A percentile compares a stretch with the other conserved stretches of the same genome.
phyloP scores from a whole-genome alignment of 306 rosid species.

The Castanospermum australe region DNA sequence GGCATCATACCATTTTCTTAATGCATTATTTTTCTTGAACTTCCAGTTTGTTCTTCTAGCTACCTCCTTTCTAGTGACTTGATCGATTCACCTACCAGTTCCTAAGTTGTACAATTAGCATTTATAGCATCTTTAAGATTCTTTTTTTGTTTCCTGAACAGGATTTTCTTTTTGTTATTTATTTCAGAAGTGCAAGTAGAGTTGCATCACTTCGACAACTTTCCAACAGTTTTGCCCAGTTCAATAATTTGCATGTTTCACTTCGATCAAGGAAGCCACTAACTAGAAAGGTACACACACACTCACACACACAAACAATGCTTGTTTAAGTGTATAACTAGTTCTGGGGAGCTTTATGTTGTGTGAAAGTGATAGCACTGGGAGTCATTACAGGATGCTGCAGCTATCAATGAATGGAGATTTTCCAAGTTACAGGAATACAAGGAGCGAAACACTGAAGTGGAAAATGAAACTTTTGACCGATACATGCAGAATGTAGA shows the following conservation, averaged over 20 bases:
- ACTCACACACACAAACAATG: too few relatives aligned
- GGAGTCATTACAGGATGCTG: slow-evolving; percentile 57
- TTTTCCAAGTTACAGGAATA: slow-evolving; percentile 61
- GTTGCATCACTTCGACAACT: slow-evolving; percentile 56
- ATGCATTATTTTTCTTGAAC: slow-evolving; percentile 25
- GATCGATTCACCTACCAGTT: slow-evolving; percentile 21
- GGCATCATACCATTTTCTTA: background rate
- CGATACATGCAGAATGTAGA: slow-evolving; percentile 82
- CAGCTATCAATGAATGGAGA: slow-evolving; percentile 67
- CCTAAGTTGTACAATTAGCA: background rate
- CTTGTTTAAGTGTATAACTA: background rate
- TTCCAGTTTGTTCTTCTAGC: background rate
- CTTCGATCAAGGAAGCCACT: slow-evolving; percentile 57
- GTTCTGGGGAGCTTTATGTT: background rate
- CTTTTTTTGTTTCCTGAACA: background rate
- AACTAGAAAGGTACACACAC: slow-evolving; percentile 51
- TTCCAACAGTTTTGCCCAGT: slow-evolving; percentile 63
- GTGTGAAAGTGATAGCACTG: slow-evolving; percentile 23
- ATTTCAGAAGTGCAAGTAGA: slow-evolving; percentile 59
- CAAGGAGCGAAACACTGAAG: slow-evolving; percentile 52
- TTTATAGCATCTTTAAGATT: background rate
- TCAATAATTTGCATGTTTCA: slow-evolving; percentile 52
- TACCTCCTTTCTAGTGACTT: background rate
- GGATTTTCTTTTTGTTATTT: slow-evolving; percentile 1
- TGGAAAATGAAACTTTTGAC: slow-evolving; percentile 84